Base-by-base conservation (phyloP, 1,284 basidiomycete species). In the Pholiota adiposa region DNA sequence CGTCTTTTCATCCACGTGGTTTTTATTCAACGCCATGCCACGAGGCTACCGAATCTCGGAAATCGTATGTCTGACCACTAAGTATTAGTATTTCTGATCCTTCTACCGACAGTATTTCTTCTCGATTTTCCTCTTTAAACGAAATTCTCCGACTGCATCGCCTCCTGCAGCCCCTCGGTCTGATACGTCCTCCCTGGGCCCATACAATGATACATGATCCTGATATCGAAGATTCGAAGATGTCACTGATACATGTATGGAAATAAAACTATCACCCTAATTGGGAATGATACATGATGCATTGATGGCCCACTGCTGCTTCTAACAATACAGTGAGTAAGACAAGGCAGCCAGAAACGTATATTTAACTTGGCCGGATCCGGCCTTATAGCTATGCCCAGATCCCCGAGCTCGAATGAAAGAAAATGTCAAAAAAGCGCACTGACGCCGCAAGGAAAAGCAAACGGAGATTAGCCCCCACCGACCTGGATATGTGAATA, bases 1-100 rank as follows among this genome's bases (percentile, higher is more conserved):
- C 25, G 9, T 23, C 25, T 34, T 21, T 41, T n/a, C n/a, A n/a
- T n/a, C 56, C 56, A 58, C 56, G 56, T 58, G 56, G 56, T 27
- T 38, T 1, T 3, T 27, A 51, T 36, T 36, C 31, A 46, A 43
- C 29, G 27, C 36, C 49, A 14, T 34, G 19, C 29, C 56, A 58
- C 56, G 56, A 58, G 56, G 50, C 50, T 57, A n/a, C n/a, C 56
- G 25, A 49, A 52, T n/a, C 40, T 19, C 36, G 11, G 29, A 31
- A 31, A 40, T 52, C 51, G 27, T 25, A 43, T 43, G 38, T 41
- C n/a, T 31, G 23, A 29, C 40, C 18, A 27, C 41, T 31, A 34
- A 18, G 27, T 16, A 1, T 29, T n/a, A n/a, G n/a, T n/a, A n/a
- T n/a, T n/a, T n/a, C n/a, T n/a, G n/a, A n/a, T n/a, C n/a, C n/a